phyloP scores from a whole-genome alignment of 176 grass and related monocot species.

The Chrysopogon serrulatus region DNA sequence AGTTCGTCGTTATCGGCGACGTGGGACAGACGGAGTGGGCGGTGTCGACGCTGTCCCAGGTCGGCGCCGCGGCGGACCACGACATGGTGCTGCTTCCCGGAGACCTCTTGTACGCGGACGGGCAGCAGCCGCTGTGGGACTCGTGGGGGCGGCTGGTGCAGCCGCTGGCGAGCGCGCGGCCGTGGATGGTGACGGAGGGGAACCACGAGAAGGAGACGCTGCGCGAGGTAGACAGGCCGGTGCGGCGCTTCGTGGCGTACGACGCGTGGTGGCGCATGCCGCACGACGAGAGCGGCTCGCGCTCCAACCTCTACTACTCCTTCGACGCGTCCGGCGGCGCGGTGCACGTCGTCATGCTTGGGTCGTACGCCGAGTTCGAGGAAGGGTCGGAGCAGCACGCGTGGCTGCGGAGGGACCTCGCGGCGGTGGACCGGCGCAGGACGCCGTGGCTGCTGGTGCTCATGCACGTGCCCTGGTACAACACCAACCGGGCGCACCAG shows the following conservation, averaged over 20 bases:
- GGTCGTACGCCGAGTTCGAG: slow-evolving; percentile 48
- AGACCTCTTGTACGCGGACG: slow-evolving; percentile 61
- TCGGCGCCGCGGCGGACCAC: slow-evolving; percentile 23
- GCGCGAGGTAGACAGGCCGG: background rate
- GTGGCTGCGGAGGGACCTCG: slow-evolving; percentile 58
- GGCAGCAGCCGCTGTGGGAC: slow-evolving; percentile 62
- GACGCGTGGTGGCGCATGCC: slow-evolving; percentile 68
- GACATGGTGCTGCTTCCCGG: slow-evolving; percentile 55
- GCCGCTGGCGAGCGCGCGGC: slow-evolving; percentile 64
- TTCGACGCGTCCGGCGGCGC: slow-evolving; percentile 34
- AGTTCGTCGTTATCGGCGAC: slow-evolving; percentile 52
- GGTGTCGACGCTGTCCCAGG: slow-evolving; percentile 40
- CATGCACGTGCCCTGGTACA: slow-evolving; percentile 76
- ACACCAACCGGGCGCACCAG: slow-evolving; percentile 54
- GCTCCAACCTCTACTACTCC: slow-evolving; percentile 65
- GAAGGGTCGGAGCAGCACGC: slow-evolving; percentile 46
- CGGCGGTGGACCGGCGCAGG: slow-evolving; percentile 31
- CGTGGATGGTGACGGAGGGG: slow-evolving; percentile 76
- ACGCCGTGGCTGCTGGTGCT: slow-evolving; percentile 60
- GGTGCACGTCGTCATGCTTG: slow-evolving; percentile 62
- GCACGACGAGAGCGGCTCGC: slow-evolving; percentile 34
- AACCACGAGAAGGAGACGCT: slow-evolving; percentile 67
- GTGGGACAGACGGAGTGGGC: slow-evolving; percentile 63
- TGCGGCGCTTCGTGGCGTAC: slow-evolving; percentile 38
- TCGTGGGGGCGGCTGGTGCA: slow-evolving; percentile 58